phyloP scores from a whole-genome alignment of 805 yeast genomes.

The Metschnikowia bowlesiae region DNA sequence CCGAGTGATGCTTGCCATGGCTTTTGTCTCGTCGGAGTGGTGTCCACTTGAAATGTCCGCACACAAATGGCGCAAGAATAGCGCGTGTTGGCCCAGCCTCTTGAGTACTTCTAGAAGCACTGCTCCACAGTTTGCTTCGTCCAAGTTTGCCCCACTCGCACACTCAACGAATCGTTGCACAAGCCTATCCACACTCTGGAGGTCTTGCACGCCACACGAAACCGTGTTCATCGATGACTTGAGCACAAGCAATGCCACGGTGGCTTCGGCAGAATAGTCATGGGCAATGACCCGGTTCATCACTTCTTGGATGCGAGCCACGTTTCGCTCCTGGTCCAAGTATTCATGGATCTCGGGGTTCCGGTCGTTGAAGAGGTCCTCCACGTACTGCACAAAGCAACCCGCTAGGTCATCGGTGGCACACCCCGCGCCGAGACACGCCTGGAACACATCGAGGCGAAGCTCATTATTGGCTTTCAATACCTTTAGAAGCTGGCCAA shows the following conservation, averaged over 20 bases:
- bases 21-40: neutral
- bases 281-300: neutral
- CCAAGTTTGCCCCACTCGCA: neutral
- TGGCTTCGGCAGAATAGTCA: neutral
- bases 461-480: slow-evolving; percentile 8
- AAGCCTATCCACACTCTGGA: slow-evolving; percentile 1
- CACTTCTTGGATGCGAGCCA: slow-evolving; percentile 11
- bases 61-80: neutral
- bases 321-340: slow-evolving; percentile 25
- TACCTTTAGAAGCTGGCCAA: slow-evolving; percentile 14
- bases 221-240: slow-evolving; percentile 22
- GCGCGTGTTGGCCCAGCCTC: neutral
- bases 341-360: slow-evolving; percentile 36
- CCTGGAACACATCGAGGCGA: slow-evolving; percentile 15
- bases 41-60: neutral
- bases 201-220: slow-evolving; percentile 5
- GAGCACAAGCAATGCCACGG: slow-evolving; percentile 19
- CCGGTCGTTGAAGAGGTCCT: slow-evolving; percentile 22
- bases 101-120: neutral
- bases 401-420: slow-evolving; percentile 21
- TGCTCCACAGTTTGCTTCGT: neutral
- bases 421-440: slow-evolving; percentile 3
- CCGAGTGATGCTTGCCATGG: neutral
- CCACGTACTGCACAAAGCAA: slow-evolving; percentile 23
- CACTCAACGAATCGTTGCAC: neutral